Base-by-base conservation (phyloP, 1,284 basidiomycete genomes). In the Apiotrichum gamsii region DNA sequence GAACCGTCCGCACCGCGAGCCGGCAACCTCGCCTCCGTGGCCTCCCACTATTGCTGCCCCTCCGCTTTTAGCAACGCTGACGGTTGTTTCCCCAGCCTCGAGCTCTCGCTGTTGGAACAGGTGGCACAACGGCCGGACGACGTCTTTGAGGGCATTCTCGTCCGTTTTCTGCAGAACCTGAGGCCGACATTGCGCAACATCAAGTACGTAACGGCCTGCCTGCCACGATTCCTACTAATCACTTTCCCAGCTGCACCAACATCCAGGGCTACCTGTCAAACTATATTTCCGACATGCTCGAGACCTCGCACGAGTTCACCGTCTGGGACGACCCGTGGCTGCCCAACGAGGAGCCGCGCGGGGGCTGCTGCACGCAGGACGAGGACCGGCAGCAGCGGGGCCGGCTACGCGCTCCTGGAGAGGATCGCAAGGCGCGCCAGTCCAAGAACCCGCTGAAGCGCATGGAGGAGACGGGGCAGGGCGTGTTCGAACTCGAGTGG, bases 291-390 rank as follows among this genome's bases (percentile, higher is more conserved):
- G 65, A 69, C 20, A 42, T 49, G 48, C 56, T 70, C 15, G 43
- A 56, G 18, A 51, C 53, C 21, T 60, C 61, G 16, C 41, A 49
- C 35, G 67, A 69, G 40, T 70, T 67, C 42, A 70, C 69, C 0
- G 67, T 69, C 2, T 70, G 69, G 69, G 69, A 70, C 39, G 39
- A 59, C 24, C 57, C 58, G 9, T 70, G 67, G 69, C 55, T 63
- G 11, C 59, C 63, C 6, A 59, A 68, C 47, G 69, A 70, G 51
- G 63, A 69, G 35, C 56, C 59, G 16, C 52, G 63, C 29, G 60
- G 48, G 9, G 35, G 47, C 13, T 70, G 69, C 51, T 70, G 69
- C 51, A 58, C 52, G 25, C 15, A 15, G 10, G 31, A 32, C 41
- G 13, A 38, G 53, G 18, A 32, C 3, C 52, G 67, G 11, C 29